Evolutionary conservation across 768 basidiomycete species (phyloP), one percentile per base, ranked within the genome.

Genomic region (Kwoniella sp.): DNA sequence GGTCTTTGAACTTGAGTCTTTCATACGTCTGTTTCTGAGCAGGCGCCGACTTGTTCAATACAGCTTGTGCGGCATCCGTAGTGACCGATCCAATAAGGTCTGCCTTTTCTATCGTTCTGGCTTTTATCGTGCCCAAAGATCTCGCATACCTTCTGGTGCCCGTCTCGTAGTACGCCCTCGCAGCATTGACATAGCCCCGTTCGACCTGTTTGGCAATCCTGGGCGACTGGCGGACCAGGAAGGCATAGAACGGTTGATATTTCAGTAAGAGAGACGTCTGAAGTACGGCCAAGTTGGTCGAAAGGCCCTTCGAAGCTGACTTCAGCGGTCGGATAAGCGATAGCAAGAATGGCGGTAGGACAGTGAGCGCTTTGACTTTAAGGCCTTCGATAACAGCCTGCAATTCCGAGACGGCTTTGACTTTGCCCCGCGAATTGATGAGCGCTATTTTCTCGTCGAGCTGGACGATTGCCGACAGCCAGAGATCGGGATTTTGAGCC

Each of bases 161-260:
- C 23, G 96, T 98, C 82, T 99, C 96, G 65, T 93, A 97, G 79
- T 96, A 99, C 23, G 91, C 86, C 45, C 93, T 87, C 15, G 91
- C 89, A 28, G 90, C 87, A 34, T 86, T 86, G 29, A 90, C 82
- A 79, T 99, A 99, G 2, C 91, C 88, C 57, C 92, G 84, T 77
- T 93, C 92, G 25, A 99, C 83, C 79, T 98, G 94, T 52, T 85
- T 85, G 2, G 96, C 93, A 30, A 93, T 90, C 34, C 84, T 84
- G 9, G 88, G 85, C 4, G 90, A 90, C 67, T 93, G 90, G 1
- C 91, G 87, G 68, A 89, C 87, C 38, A 99, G 84, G 77, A 98
- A 99, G 0, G 85, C 85, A 73, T 88, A 97, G 63, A 98, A 84
- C 8, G 90, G 83, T 53, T 85, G 85, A 76, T 92, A 93, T 78